Evolutionary conservation across 352 stramenopile genomes (phyloP).

Genomic region (Pythium scleroteichum): DNA sequence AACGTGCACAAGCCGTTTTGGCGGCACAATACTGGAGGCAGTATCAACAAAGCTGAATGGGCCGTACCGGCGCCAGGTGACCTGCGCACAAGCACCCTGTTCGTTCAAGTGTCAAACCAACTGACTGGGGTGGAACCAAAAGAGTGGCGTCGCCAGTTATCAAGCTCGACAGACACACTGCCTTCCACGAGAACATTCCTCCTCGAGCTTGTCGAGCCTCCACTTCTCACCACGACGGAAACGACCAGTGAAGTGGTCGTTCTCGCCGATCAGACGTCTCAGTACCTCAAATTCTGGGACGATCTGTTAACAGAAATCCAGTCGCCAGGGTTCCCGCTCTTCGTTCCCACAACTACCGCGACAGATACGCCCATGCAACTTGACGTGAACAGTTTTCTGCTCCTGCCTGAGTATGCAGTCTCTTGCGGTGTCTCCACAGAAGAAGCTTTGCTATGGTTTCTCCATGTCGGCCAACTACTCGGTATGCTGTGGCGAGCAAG

Average conservation of each 20-base stretch:
- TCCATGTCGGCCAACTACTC: conserved; percentile 54
- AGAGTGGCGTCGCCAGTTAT: conserved; percentile 7
- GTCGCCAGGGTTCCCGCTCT: conserved; percentile 57
- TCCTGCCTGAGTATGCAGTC: conserved; percentile 24
- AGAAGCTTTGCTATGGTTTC: conserved; percentile 54
- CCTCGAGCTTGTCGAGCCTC: conserved; percentile 3
- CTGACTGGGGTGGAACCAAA: conserved; percentile 2
- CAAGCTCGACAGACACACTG: not conserved
- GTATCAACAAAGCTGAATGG: no score
- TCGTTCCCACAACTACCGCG: conserved; percentile 31
- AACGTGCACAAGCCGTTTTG: not conserved
- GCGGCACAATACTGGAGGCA: not conserved
- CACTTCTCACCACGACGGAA: not conserved
- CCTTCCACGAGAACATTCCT: conserved; percentile 2
- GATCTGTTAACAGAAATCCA: conserved; percentile 50
- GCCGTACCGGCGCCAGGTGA: no score
- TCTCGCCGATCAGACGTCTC: conserved; percentile 25
- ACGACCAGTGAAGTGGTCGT: not conserved
- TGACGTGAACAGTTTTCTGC: conserved; percentile 52
- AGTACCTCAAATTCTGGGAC: conserved; percentile 61
- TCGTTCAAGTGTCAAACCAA: conserved; percentile 5
- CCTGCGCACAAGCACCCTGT: not conserved
- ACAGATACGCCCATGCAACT: conserved; percentile 12
- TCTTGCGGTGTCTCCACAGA: conserved; percentile 4
- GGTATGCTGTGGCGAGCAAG: conserved; percentile 62